Base-by-base conservation (phyloP, 768 basidiomycete species). In the Russula olivacea region DNA sequence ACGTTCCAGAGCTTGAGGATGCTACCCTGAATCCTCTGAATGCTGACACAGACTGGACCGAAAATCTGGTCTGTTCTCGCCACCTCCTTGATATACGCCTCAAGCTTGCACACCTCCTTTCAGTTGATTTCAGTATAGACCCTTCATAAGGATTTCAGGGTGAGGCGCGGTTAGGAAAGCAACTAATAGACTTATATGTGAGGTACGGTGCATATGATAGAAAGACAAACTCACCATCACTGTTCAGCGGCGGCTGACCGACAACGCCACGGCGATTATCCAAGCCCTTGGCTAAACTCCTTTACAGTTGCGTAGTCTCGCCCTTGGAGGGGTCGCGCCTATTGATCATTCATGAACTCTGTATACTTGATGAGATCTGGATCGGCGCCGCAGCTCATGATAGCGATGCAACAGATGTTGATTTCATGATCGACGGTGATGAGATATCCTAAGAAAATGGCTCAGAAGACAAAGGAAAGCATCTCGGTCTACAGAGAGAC, bases 261-360 rank as follows among this genome's bases (percentile, higher is more conserved):
- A 97, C 73, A 45, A 89, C 89, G 72, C 93, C 91, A 58, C 84
- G 81, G 63, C 89, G 93, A 76, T 99, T 98, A 75, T 97, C 87
- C 66, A 98, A 98, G 82, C 71, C 94, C 89, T 71, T 95, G 92
- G 50, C 94, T 97, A 70, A 98, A 98, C 74, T 95, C 88, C 76
- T 97, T 98, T 32, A 93, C 97, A 21, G 96, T 81, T 71, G 82
- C 83, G 78, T 97, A 98, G 86, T 98, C 68, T 93, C 91, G 53
- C 96, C 95, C 74, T 87, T 86, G 40, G 75, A 79, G n/a, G 91
- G 78, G 72, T 92, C 86, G 64, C 88, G 88, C 50, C 81, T 83
- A 73, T 96, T 84, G 72, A 99, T 92, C 73, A 92, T 80, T 92
- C 73, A 92, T 80, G 76, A 93, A 98, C 72, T 97, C 89, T 93